These are phyloP conservation scores for Apiotrichum montevideense DNA, from an alignment of 1,284 basidiomycete genomes.

Conservation along the genomic window DNA sequence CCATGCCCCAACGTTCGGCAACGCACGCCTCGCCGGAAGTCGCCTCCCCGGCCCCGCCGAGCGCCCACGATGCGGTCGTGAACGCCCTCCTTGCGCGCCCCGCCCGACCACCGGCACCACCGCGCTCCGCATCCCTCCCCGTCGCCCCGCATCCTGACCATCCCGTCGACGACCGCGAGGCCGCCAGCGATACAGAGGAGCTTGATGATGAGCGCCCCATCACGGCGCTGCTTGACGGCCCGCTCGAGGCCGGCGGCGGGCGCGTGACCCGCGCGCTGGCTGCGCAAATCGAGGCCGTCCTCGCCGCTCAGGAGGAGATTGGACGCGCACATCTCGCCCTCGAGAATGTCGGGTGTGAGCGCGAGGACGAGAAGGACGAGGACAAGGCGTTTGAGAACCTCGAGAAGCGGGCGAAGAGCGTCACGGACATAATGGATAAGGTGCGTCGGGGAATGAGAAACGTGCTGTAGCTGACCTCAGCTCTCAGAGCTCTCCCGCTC, in stretches of 20 bases:
- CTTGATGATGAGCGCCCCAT: not conserved
- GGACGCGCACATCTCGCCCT: slow-evolving; percentile 15
- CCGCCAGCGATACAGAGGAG: not conserved
- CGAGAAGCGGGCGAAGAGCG: slow-evolving; percentile 4
- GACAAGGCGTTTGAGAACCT: slow-evolving; percentile 1
- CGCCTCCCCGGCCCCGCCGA: not conserved
- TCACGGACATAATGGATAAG: slow-evolving; percentile 16
- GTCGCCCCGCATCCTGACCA: not conserved
- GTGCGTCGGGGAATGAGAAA: not conserved
- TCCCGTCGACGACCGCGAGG: not conserved
- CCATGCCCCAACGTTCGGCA: no score
- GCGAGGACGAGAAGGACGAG: not conserved
- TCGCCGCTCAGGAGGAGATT: slow-evolving; percentile 16
- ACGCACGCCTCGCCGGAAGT: no score
- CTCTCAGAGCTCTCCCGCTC: slow-evolving; percentile 9
- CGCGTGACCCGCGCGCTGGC: slow-evolving; percentile 11
- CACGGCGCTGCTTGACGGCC: slow-evolving; percentile 6
- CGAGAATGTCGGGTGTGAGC: slow-evolving; percentile 2
- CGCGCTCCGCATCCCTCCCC: not conserved
- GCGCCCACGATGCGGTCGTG: slow-evolving; percentile 3
- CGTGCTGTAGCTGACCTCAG: slow-evolving; percentile 11
- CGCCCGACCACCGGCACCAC: not conserved
- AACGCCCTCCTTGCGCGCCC: slow-evolving; percentile 4
- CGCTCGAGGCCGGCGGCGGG: slow-evolving; percentile 12
- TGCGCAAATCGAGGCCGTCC: slow-evolving; percentile 14